Evolutionary conservation across 2,329 filamentous ascomycete species (phyloP), one percentile per base, ranked within the genome.

Genomic region (Aureobasidium sp.): DNA sequence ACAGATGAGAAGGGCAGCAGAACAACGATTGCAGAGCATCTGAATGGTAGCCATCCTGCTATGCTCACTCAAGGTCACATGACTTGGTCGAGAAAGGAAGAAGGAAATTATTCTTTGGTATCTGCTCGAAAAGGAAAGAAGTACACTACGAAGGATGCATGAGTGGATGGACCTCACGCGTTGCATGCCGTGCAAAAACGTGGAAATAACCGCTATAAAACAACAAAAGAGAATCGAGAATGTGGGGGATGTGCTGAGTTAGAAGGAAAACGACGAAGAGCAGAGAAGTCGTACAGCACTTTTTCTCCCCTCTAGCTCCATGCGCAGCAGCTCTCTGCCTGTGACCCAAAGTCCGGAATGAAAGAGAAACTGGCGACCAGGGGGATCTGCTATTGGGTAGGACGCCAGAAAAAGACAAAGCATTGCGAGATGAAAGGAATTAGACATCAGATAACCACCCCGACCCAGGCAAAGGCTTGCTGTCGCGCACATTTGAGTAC

Each of bases 401-500:
- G 55, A 59, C 55, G 55, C 44, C 55, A 43, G 34, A 37, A 17
- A 60, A 41, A 43, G 36, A 34, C 34, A 32, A 5, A 43, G 29
- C 27, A 50, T 15, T 24, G 41, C 41, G 41, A 47, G 27, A 57
- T 36, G 26, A 44, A 47, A 39, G 44, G 41, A 48, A 59, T 59
- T 59, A 59, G 39, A 60, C 57, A 60, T 26, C 57, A 60, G 29
- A 51, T 43, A 27, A 47, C 44, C 46, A 50, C 12, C 46, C 46
- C 57, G 26, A 51, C 46, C 57, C 46, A 51, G 53, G 57, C 46
- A 51, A 39, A 60, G 57, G 57, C 57, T 50, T 46, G 57, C 36
- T 51, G 57, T 51, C 44, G 57, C 57, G 37, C 57, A 34, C 34
- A 50, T 37, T 50, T 41, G 57, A 44, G 46, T 51, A 50, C 57